Evolutionary conservation across 306 rosid species (phyloP).

Genomic region (Urtica urens): DNA sequence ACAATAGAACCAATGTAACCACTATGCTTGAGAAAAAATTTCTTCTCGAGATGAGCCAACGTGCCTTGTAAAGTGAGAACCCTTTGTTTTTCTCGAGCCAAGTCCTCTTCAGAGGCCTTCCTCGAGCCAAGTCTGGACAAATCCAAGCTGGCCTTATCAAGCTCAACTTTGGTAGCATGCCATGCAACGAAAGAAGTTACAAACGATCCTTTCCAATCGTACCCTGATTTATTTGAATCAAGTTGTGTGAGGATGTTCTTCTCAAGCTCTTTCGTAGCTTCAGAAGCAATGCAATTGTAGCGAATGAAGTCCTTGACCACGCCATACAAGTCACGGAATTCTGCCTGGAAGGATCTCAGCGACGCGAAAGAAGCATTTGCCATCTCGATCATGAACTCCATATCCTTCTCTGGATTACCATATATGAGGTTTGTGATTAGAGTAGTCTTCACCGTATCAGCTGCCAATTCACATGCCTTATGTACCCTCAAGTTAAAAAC

Average conservation of each 20-base stretch:
- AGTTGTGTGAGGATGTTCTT: no score
- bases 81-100: not conserved
- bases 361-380: no score
- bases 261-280: no score
- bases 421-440: not conserved
- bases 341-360: no score
- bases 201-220: not conserved
- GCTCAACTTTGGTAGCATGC: not conserved
- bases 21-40: not conserved
- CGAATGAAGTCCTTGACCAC: no score
- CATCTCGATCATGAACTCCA: no score
- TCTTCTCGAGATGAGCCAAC: not conserved
- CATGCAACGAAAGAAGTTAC: no score
- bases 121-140: not conserved
- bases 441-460: not conserved
- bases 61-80: not conserved
- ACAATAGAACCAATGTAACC: not conserved
- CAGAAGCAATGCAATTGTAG: not conserved
- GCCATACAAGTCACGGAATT: no score
- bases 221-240: no score
- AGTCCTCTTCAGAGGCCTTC: not conserved
- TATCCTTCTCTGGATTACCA: not conserved
- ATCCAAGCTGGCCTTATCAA: not conserved
- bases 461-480: not conserved
- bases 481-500: not conserved